Conservation (phyloP, 345 rosid species). For the Luvunga scandens region DNA sequence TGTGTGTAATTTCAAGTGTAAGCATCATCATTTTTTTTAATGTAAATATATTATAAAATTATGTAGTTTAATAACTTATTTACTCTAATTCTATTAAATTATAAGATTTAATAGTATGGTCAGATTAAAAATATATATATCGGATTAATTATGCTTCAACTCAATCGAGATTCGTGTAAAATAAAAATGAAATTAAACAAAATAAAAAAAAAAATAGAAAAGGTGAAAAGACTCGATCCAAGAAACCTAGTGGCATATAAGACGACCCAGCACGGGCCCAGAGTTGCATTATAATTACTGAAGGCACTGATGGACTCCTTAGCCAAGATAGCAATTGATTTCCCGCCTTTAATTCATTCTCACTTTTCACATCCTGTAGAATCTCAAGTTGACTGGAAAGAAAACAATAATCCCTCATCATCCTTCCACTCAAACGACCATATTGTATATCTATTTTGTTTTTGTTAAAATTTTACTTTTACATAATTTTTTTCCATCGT, state of each 20-base stretch:
- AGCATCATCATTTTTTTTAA: too few relatives aligned
- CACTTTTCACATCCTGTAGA: conserved; percentile 13
- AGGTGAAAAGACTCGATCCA: neutral
- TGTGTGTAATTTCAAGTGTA: too few relatives aligned
- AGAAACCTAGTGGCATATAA: neutral
- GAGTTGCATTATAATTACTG: neutral
- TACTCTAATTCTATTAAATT: too few relatives aligned
- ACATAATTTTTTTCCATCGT: too few relatives aligned
- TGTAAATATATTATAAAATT: accelerated
- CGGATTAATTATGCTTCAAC: too few relatives aligned
- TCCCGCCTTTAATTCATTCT: conserved; percentile 9
- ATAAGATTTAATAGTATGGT: too few relatives aligned
- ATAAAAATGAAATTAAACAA: neutral
- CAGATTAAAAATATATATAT: too few relatives aligned
- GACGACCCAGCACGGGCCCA: neutral
- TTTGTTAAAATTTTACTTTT: too few relatives aligned
- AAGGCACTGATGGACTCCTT: conserved; percentile 9
- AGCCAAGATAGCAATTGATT: conserved; percentile 8
- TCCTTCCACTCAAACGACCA: neutral
- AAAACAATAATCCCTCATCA: neutral
- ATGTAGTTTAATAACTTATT: too few relatives aligned
- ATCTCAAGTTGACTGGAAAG: conserved; percentile 1
- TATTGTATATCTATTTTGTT: too few relatives aligned
- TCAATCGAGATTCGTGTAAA: too few relatives aligned
- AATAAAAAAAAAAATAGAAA: neutral